phyloP scores from a whole-genome alignment of 164 flowering plant species.

The Platanus orientalis region DNA sequence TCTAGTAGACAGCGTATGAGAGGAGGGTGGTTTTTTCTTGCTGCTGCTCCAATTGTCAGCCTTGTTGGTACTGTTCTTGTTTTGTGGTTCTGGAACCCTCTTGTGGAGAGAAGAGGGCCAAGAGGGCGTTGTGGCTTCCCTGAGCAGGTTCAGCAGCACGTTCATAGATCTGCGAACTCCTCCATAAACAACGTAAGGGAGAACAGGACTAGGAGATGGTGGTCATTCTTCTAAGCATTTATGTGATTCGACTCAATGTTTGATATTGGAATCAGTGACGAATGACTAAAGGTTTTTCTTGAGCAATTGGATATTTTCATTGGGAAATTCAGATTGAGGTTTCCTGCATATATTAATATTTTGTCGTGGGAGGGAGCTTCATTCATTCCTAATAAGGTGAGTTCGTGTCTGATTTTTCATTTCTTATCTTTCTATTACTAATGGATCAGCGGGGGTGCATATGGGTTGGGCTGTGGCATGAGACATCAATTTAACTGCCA shows the following conservation, averaged over 20 bases:
- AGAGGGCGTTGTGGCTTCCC: constrained; percentile 10
- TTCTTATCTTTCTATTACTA: no score
- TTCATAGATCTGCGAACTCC: constrained; percentile 12
- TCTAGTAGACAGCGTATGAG: constrained; percentile 25
- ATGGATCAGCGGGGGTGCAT: no score
- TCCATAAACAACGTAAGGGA: constrained; percentile 26
- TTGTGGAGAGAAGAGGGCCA: constrained; percentile 26
- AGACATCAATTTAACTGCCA: no score
- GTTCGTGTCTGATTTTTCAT: no score
- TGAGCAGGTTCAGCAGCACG: constrained; percentile 22
- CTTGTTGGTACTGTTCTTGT: constrained; percentile 72
- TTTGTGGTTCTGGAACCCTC: constrained; percentile 60
- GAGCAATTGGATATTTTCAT: neutral
- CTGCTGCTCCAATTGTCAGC: constrained; percentile 73
- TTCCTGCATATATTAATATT: neutral
- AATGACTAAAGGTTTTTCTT: neutral
- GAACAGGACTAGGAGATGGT: constrained; percentile 64
- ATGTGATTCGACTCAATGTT: neutral
- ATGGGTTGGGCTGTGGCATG: no score
- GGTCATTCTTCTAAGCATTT: constrained; percentile 40
- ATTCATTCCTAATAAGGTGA: no score
- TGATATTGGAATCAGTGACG: neutral
- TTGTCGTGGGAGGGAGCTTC: no score
- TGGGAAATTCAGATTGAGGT: neutral
- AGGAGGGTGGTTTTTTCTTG: constrained; percentile 63